Evolutionary conservation across 495 filamentous ascomycete species (phyloP), one percentile per base, ranked within the genome.

Genomic region (Penicillium waksmanii): DNA sequence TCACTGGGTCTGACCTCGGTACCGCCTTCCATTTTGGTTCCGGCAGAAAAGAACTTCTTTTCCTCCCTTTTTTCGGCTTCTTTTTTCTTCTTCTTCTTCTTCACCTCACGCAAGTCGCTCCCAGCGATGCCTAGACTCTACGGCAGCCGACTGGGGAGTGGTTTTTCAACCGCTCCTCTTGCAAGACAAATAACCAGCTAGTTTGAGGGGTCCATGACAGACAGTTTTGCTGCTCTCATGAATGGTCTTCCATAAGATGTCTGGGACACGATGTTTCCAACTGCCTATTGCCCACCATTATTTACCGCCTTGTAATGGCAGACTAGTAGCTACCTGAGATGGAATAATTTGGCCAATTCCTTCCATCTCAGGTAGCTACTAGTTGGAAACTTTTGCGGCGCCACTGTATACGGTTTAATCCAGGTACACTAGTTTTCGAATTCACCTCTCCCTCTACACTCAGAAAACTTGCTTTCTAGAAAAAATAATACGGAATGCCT

Each of bases 121-220:
- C 56, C 71, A 75, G 69, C 64, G 66, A 68, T 73, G 74, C 63
- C 68, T 43, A 43, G 54, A 34, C 36, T 60, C 57, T 15, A 73
- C 68, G 66, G 60, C 64, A 73, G 46, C 58, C 68, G 67, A 62
- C 64, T 69, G 66, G 66, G 60, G 64, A 64, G 66, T 65, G 68
- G 61, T 49, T 52, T 47, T 63, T 48, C 25, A 56, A 58, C 52
- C 68, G 58, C 64, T 63, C 53, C 36, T 53, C 66, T 75, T 76
- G 76, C 76, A 58, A 79, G 75, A 78, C 65, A 21, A 68, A 72
- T 52, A 61, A 62, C 77, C 78, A 79, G 72, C 70, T 63, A 74
- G 78, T 80, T 80, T 80, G 78, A 80, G 76, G 78, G 72, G 76
- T 67, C 67, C 72, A 79, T 76, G 71, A 77, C 62, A 67, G 71